A percentile compares a stretch with the other conserved stretches of the same genome.
These are phyloP conservation scores for Barbarea vulgaris DNA, from an alignment of 345 rosid species.

Conservation along the genomic window DNA sequence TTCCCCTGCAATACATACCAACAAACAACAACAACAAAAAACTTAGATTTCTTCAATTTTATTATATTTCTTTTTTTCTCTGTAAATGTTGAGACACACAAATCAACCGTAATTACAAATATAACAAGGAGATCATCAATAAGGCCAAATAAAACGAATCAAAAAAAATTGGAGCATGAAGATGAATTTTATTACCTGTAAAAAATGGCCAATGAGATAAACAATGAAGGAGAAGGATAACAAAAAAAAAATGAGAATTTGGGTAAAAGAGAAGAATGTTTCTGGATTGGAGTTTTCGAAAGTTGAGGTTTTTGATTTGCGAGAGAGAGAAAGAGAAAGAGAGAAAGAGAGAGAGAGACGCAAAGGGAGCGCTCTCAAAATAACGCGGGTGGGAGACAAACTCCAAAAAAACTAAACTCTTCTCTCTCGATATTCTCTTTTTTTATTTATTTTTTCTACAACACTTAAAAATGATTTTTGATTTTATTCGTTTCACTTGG, in stretches of 20 bases:
- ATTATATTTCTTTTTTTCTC: not conserved
- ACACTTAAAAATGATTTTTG: not conserved
- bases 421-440: conserved; percentile 1
- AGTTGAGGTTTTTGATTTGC: conserved; percentile 40
- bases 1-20: conserved; percentile 27
- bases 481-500: conserved; percentile 22
- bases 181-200: conserved; percentile 23
- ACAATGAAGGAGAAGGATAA: conserved; percentile 2
- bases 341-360: conserved; percentile 31
- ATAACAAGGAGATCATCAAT: conserved; percentile 9
- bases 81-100: not conserved
- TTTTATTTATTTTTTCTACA: not conserved
- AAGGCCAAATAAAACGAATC: conserved; percentile 3
- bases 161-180: not conserved
- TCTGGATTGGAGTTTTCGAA: conserved; percentile 31
- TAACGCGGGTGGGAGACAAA: conserved; percentile 35
- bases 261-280: conserved; percentile 33
- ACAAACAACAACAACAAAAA: not conserved
- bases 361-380: conserved; percentile 35
- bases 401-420: conserved; percentile 31
- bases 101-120: not conserved
- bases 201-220: conserved; percentile 26
- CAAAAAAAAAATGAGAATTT: not conserved
- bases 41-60: not conserved
- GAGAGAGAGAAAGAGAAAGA: conserved; percentile 33